Base-by-base conservation (phyloP, 1,139 yeast genomes). In the Kodamaea plutei region DNA sequence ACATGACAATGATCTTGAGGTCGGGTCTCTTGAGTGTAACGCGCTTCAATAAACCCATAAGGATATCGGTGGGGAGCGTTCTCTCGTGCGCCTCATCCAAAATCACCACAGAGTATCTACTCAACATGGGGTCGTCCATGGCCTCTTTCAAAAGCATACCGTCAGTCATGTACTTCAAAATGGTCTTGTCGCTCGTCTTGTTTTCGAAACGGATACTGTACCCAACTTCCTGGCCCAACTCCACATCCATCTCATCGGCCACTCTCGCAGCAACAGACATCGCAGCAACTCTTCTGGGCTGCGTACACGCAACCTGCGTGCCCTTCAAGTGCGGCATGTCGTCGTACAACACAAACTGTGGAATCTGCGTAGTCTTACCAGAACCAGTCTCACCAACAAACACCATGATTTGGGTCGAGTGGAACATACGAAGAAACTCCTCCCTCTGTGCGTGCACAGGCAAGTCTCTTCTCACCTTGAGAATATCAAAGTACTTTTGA, bases 351-450 rank as follows among this genome's bases (percentile, higher is more conserved):
- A 91, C 96, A 63, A 88, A 89, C 58, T 89, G 97, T 3, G 97
- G 96, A 39, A 89, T 88, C 60, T 89, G 97, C 1, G 97, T 89
- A 15, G 97, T 89, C 56, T 89, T 89, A 71, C 97, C 97, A 10
- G 96, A 85, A 60, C 97, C 97, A 1, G 98, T 91, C 58, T 91
- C 98, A 65, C 98, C 98, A 26, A 91, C 97, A 59, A 91, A 88
- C 28, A 91, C 97, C 94, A 91, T 84, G 52, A 91, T 84, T 59
- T 91, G 98, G 27, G 93, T 79, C 11, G 74, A 64, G 41, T 91
- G 97, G 62, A 84, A 91, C 39, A 84, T 76, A 42, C 72, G 69
- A 37, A 91, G 69, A 52, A 91, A 93, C 60, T 89, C 95, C 32
- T 79, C 83, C 54, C 97, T 73, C 60, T 91, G 96, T 20, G 91